A percentile compares a stretch with the other conserved stretches of the same genome.
These are phyloP conservation scores for Cercospora citrullina DNA, from an alignment of 2,329 filamentous ascomycete genomes.

Conservation along the genomic window DNA sequence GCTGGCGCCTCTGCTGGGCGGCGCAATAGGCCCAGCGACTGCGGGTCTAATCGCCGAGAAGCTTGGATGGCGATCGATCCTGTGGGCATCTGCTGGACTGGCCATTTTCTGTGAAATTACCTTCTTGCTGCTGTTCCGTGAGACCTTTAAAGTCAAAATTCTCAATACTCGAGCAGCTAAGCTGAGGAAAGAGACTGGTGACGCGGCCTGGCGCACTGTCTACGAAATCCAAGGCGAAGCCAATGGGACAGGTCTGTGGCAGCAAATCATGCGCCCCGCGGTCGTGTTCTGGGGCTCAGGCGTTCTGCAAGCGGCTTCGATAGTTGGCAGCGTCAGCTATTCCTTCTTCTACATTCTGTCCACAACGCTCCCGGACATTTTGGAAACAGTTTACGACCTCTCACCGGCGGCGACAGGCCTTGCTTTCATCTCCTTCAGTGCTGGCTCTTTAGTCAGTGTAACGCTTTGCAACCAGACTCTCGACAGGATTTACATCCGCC, in stretches of 20 bases:
- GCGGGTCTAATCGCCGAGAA: constrained; percentile 56
- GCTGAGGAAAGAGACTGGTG: constrained; percentile 28
- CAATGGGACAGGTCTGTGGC: constrained; percentile 32
- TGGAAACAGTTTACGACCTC: constrained; percentile 45
- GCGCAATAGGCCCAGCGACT: constrained; percentile 58
- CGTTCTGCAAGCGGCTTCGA: constrained; percentile 55
- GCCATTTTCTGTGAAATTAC: constrained; percentile 51
- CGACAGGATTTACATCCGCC: constrained; percentile 41
- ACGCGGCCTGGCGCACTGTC: constrained; percentile 22
- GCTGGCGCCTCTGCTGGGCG: constrained; percentile 59
- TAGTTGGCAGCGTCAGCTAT: constrained; percentile 47
- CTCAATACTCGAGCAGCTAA: constrained; percentile 47
- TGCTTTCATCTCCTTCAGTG: constrained; percentile 57
- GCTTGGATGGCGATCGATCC: constrained; percentile 56
- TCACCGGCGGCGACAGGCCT: constrained; percentile 55
- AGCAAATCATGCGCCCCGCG: constrained; percentile 45
- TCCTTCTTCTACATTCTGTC: constrained; percentile 51
- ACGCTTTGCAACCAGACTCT: constrained; percentile 39
- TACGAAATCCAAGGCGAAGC: constrained; percentile 21
- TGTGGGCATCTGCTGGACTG: constrained; percentile 54
- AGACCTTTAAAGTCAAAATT: constrained; percentile 63
- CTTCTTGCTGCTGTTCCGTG: constrained; percentile 56
- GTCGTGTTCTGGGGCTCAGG: constrained; percentile 50
- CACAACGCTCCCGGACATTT: constrained; percentile 48
- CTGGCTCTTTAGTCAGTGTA: constrained; percentile 45